These are phyloP conservation scores for Talaromyces sp. DNA, from an alignment of 2,329 filamentous ascomycete species.

Conservation along the genomic window DNA sequence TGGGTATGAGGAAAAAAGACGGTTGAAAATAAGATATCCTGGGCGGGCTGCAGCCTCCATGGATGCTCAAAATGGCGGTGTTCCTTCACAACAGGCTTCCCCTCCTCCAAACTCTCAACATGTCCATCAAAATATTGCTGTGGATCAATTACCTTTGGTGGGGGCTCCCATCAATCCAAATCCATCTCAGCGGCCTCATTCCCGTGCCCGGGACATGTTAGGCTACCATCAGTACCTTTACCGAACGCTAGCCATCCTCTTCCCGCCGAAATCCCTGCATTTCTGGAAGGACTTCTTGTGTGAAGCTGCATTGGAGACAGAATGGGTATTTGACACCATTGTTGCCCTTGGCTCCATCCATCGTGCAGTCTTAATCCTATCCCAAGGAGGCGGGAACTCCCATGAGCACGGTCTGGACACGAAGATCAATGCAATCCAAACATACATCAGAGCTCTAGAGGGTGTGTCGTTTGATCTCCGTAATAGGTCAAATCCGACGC, in stretches of 20 bases:
- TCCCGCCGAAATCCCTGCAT: slow-evolving; percentile 13
- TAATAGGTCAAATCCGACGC: not conserved
- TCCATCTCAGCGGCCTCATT: slow-evolving; percentile 20
- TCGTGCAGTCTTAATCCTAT: slow-evolving; percentile 19
- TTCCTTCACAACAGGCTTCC: not conserved
- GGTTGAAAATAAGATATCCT: slow-evolving; percentile 8
- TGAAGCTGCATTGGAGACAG: slow-evolving; percentile 23
- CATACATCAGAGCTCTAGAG: slow-evolving; percentile 20
- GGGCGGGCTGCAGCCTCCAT: not conserved
- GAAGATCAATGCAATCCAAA: slow-evolving; percentile 21
- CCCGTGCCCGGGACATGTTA: slow-evolving; percentile 24
- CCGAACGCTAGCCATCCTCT: slow-evolving; percentile 19
- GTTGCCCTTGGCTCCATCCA: slow-evolving; percentile 23
- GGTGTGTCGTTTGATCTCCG: slow-evolving; percentile 12
- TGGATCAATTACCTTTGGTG: slow-evolving; percentile 16
- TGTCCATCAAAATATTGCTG: not conserved
- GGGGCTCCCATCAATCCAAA: slow-evolving; percentile 20
- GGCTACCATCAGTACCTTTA: slow-evolving; percentile 25
- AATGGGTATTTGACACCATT: slow-evolving; percentile 25
- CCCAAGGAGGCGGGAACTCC: slow-evolving; percentile 13
- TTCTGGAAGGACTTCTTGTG: slow-evolving; percentile 26
- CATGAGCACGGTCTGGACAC: slow-evolving; percentile 15
- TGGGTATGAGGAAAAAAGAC: slow-evolving; percentile 23
- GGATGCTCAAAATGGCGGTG: not conserved
- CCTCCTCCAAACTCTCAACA: not conserved